Base-by-base conservation (phyloP, 345 rosid species). In the Populus alba region DNA sequence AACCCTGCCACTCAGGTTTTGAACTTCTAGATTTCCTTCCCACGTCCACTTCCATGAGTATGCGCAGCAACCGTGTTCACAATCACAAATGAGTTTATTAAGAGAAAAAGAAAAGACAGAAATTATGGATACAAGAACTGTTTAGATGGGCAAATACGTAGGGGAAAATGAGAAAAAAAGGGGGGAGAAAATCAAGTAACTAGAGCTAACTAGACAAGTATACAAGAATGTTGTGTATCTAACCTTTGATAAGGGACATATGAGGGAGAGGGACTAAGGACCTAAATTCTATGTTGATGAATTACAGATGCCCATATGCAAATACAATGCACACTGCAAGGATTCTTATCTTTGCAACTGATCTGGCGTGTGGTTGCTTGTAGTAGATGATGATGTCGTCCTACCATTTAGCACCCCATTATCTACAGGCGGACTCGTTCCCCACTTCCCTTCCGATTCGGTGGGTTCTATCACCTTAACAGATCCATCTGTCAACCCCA, bases 361-460 rank as follows among this genome's bases (percentile, higher is more conserved):
- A 82, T 92, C 97, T 1, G 88, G 87, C 22, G 93, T 83, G 87
- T 91, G 94, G 89, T 88, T 92, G 89, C 94, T 90, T 59, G 92
- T 86, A 5, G 91, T 89, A 7, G 97, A 90, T 13, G 98, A 92
- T 2, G 98, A 88, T 2, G 93, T 80, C n/a, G 94, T 83, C 74
- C 89, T 80, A 31, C 93, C 89, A 55, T 82, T 91, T 74, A 89
- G 79, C 31, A 86, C 69, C 68, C 94, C 98, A 23, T 92, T 94
- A 76, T 92, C 92, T 18, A 71, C 66, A 0, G 94, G 92, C 1
- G 93, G 91, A 61, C 71, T 67, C 13, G 81, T 70, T 66, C 97
- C 98, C 98, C 97, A 94, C 70, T 87, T 92, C 69, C 90, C 87
- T 53, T 91, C 97, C 0, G 88, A 86, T 78, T 89, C 98, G 0